A percentile compares a stretch with the other conserved stretches of the same genome.
phyloP scores from a whole-genome alignment of 257 asterid species.

The Asclepias syriaca region DNA sequence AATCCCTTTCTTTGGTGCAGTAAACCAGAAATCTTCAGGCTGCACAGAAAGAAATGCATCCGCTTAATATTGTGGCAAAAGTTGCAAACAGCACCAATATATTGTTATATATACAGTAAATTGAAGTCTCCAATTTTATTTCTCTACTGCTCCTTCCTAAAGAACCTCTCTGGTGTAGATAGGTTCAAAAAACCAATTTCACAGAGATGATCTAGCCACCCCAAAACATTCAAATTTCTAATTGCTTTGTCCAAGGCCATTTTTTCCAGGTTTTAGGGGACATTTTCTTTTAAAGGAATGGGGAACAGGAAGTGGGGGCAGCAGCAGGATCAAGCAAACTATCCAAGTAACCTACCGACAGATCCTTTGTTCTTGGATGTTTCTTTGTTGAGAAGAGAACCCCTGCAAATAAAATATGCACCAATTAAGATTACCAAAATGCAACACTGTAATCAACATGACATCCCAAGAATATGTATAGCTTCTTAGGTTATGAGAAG shows the following conservation, averaged over 20 bases:
- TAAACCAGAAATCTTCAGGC: constrained; percentile 97
- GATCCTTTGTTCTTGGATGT: constrained; percentile 94
- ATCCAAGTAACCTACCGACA: constrained; percentile 49
- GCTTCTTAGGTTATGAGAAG: not conserved
- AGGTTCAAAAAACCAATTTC: not conserved
- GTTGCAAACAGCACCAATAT: not conserved
- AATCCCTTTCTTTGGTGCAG: constrained; percentile 92
- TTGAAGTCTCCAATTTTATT: not conserved
- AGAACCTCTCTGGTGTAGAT: not conserved
- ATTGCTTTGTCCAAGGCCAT: not conserved
- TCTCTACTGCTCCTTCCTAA: not conserved
- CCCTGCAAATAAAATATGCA: constrained; percentile 44
- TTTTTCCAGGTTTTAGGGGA: not conserved
- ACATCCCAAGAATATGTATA: not conserved
- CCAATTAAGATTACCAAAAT: not conserved
- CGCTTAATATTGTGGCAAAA: not conserved
- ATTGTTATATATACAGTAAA: not conserved
- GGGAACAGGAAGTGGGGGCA: not conserved
- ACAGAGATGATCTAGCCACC: not conserved
- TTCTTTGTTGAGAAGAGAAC: constrained; percentile 85
- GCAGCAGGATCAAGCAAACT: not conserved
- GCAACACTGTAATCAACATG: not conserved
- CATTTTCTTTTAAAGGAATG: not conserved
- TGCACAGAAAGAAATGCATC: constrained; percentile 26
- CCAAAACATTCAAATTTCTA: not conserved